Percentiles rank a stretch among this genome's conserved stretches.
phyloP scores from a whole-genome alignment of 2,329 filamentous ascomycete species.

The Colletotrichum tamarilloi region DNA sequence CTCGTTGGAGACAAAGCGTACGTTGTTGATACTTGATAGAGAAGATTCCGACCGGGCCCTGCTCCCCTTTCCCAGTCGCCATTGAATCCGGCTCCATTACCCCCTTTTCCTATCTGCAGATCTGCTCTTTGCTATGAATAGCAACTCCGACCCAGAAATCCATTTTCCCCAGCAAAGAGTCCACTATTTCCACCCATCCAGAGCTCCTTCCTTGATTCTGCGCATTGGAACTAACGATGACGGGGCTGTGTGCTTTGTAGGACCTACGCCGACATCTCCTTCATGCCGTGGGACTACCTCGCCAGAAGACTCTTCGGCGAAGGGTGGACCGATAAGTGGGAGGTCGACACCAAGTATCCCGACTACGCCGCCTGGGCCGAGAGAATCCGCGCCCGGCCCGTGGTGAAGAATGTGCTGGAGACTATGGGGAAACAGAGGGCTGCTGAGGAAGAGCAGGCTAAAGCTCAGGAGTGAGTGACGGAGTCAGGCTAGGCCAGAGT shows the following conservation, averaged over 20 bases:
- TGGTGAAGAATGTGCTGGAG: constrained; percentile 41
- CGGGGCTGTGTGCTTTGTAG: background rate
- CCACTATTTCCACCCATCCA: background rate
- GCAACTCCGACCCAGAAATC: background rate
- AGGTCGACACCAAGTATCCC: constrained; percentile 47
- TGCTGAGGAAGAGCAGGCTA: background rate
- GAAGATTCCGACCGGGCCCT: too few relatives aligned
- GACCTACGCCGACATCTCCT: constrained; percentile 48
- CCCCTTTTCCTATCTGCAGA: background rate
- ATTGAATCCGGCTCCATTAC: background rate
- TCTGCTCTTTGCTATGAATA: background rate
- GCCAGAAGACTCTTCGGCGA: constrained; percentile 35
- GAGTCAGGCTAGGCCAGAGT: background rate
- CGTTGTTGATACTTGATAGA: constrained; percentile 12
- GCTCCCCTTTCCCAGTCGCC: background rate
- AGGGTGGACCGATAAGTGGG: constrained; percentile 37
- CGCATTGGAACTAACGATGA: background rate
- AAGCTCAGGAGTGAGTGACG: background rate
- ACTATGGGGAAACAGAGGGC: background rate
- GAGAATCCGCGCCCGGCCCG: constrained; percentile 44
- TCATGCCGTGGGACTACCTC: constrained; percentile 43
- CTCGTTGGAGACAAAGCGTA: constrained; percentile 49
- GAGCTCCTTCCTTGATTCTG: background rate
- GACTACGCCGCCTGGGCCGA: constrained; percentile 49
- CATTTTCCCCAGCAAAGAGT: background rate